A percentile compares a stretch with the other conserved stretches of the same genome.
Evolutionary conservation across 2,329 filamentous ascomycete genomes (phyloP).

Genomic region (Aspergillus sp.): DNA sequence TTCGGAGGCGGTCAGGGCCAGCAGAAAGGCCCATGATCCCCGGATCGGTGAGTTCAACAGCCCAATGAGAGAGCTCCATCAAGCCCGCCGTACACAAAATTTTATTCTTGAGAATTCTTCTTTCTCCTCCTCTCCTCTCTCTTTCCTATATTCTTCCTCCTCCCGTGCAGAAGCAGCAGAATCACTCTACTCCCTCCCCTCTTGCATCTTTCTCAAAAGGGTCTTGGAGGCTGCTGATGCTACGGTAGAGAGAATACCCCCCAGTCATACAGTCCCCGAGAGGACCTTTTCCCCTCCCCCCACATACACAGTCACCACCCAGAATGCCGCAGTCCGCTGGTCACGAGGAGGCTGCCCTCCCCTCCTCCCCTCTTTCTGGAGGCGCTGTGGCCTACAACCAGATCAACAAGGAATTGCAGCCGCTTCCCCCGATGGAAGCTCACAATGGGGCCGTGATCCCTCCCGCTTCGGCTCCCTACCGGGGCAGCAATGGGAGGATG

Average conservation of each 20-base stretch:
- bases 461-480: conserved; percentile 64
- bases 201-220: conserved; percentile 18
- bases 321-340: conserved; percentile 35
- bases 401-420: conserved; percentile 34
- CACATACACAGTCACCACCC: conserved; percentile 25
- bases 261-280: conserved; percentile 37
- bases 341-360: conserved; percentile 34
- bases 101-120: conserved; percentile 27
- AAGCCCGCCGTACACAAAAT: conserved; percentile 28
- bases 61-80: conserved; percentile 27
- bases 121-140: conserved; percentile 17
- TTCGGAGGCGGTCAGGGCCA: conserved; percentile 18
- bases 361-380: conserved; percentile 43
- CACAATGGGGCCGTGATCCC: conserved; percentile 44
- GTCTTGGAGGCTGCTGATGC: conserved; percentile 40
- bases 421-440: conserved; percentile 32
- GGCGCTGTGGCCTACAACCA: conserved; percentile 42
- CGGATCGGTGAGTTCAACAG: conserved; percentile 21
- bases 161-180: conserved; percentile 33
- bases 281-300: conserved; percentile 36
- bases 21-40: conserved; percentile 23
- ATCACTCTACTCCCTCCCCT: conserved; percentile 19
- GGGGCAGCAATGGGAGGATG: conserved; percentile 57
- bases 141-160: conserved; percentile 27
- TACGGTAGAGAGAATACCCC: conserved; percentile 39